Percentiles rank a stretch among this genome's conserved stretches.
phyloP scores from a whole-genome alignment of 192 early-diverging fungal genomes.

The Lunasporangiospora selenospora region DNA sequence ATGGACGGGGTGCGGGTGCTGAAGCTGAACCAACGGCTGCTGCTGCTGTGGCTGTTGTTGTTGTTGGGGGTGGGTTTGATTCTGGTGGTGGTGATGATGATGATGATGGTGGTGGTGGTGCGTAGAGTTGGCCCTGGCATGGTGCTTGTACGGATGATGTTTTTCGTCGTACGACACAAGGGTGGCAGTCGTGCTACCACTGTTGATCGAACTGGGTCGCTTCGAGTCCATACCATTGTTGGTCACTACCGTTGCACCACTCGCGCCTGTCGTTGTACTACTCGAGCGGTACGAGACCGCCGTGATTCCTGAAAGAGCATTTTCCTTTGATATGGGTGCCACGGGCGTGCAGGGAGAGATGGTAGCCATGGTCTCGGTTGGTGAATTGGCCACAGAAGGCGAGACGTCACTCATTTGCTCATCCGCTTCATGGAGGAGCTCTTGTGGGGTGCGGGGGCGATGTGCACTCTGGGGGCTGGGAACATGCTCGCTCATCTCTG shows the following conservation, averaged over 20 bases:
- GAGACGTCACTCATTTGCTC: constrained; percentile 40
- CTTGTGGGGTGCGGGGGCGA: not conserved
- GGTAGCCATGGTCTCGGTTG: constrained; percentile 40
- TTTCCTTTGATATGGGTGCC: constrained; percentile 6
- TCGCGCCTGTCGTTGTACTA: too few species aligned
- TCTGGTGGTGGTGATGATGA: too few species aligned
- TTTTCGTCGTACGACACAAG: constrained; percentile 32
- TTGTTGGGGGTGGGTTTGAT: too few species aligned
- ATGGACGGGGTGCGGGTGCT: too few species aligned
- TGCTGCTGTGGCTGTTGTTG: too few species aligned
- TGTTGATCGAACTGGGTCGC: constrained; percentile 7
- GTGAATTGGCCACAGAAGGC: constrained; percentile 22
- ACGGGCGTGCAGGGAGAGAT: constrained; percentile 37
- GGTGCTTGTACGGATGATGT: constrained; percentile 32
- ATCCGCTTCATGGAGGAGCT: constrained; percentile 7
- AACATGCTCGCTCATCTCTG: too few species aligned
- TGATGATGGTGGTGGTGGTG: constrained; percentile 8
- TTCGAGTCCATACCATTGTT: constrained; percentile 6
- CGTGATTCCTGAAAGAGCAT: not conserved
- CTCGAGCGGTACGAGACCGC: too few species aligned
- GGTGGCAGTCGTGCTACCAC: too few species aligned
- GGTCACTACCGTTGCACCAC: not conserved
- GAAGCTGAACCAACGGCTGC: too few species aligned
- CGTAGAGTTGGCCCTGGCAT: too few species aligned
- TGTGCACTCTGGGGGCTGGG: constrained; percentile 25